phyloP scores from a whole-genome alignment of 176 grass and related monocot species.

The Raddia distichophylla region DNA sequence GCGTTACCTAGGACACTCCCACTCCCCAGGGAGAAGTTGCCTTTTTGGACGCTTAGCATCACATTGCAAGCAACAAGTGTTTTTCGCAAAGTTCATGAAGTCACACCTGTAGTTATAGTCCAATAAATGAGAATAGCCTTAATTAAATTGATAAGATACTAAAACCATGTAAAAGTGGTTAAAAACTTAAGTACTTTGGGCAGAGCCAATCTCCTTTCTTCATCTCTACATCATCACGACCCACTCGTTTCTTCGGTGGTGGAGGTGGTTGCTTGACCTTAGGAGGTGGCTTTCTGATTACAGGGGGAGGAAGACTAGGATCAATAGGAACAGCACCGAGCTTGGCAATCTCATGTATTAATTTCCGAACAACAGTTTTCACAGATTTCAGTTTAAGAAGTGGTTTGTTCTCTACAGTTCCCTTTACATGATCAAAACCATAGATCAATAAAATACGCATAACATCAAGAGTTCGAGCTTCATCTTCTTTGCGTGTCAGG shows the following conservation, averaged over 20 bases:
- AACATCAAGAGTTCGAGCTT: slow-evolving; percentile 91
- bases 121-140: slow-evolving; percentile 40
- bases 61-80: slow-evolving; percentile 85
- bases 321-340: slow-evolving; percentile 81
- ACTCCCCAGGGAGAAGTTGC: slow-evolving; percentile 91
- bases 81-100: slow-evolving; percentile 99
- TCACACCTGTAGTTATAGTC: slow-evolving; percentile 79
- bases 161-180: slow-evolving; percentile 24
- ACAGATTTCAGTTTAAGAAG: slow-evolving; percentile 77
- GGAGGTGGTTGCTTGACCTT: slow-evolving; percentile 92
- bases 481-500: slow-evolving; percentile 90
- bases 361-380: slow-evolving; percentile 76
- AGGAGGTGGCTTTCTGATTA: slow-evolving; percentile 71
- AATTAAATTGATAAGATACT: slow-evolving; percentile 33
- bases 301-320: slow-evolving; percentile 79
- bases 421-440: slow-evolving; percentile 86
- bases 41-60: slow-evolving; percentile 91
- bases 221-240: slow-evolving; percentile 95
- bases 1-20: slow-evolving; percentile 87
- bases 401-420: slow-evolving; percentile 80
- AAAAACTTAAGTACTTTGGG: slow-evolving; percentile 75
- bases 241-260: slow-evolving; percentile 86
- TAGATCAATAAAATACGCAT: slow-evolving; percentile 81
- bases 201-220: slow-evolving; percentile 99
- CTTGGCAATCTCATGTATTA: slow-evolving; percentile 83